phyloP scores from a whole-genome alignment of 2,329 filamentous ascomycete species.

The Penicillium digitatum region DNA sequence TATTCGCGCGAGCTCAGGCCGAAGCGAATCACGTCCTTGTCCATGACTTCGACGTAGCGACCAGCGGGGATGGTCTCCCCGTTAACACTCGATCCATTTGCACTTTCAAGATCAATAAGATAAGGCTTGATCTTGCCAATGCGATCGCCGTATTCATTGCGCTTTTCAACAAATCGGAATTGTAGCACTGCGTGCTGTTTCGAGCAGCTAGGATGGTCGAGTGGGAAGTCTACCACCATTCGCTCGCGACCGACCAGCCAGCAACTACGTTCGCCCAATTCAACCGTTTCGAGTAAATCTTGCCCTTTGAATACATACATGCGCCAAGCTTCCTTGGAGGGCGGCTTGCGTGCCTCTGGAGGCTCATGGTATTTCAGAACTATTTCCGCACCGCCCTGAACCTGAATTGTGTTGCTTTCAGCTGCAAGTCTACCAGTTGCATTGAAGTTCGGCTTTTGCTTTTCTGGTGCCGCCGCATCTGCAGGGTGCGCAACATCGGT shows the following conservation, averaged over 20 bases:
- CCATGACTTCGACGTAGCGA: slow-evolving; percentile 78
- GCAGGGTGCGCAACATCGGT: slow-evolving; percentile 27
- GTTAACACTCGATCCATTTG: slow-evolving; percentile 84
- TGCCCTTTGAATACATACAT: slow-evolving; percentile 87
- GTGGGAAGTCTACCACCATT: slow-evolving; percentile 73
- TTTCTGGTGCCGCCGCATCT: slow-evolving; percentile 32
- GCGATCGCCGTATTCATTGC: slow-evolving; percentile 82
- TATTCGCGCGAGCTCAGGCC: slow-evolving; percentile 88
- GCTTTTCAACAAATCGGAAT: slow-evolving; percentile 78
- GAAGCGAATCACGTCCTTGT: slow-evolving; percentile 86
- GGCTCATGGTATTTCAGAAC: slow-evolving; percentile 96
- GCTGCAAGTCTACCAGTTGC: slow-evolving; percentile 78
- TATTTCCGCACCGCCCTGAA: slow-evolving; percentile 56
- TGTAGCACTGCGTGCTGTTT: slow-evolving; percentile 96
- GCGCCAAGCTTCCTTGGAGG: slow-evolving; percentile 74
- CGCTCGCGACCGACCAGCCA: slow-evolving; percentile 85
- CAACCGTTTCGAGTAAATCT: slow-evolving; percentile 76
- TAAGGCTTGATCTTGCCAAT: slow-evolving; percentile 78
- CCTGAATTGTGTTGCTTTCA: slow-evolving; percentile 74
- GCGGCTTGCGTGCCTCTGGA: slow-evolving; percentile 82
- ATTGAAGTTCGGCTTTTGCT: slow-evolving; percentile 84
- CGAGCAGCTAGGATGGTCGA: slow-evolving; percentile 88
- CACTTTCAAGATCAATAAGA: slow-evolving; percentile 87
- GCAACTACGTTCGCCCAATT: slow-evolving; percentile 71
- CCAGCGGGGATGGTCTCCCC: slow-evolving; percentile 67